Evolutionary conservation across 495 filamentous ascomycete genomes (phyloP), one percentile per base, ranked within the genome.

Genomic region (Daldinia grandis): DNA sequence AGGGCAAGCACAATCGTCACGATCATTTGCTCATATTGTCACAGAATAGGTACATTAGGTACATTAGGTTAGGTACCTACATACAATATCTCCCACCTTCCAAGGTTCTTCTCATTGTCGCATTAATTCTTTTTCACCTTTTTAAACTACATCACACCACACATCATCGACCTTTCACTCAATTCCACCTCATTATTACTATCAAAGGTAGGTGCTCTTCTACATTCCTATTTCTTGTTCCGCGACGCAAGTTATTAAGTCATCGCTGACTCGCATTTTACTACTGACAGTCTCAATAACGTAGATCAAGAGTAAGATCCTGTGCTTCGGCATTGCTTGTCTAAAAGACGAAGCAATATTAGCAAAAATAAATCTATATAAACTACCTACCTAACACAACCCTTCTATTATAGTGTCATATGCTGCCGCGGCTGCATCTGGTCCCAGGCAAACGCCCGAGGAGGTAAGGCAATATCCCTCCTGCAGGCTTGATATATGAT

Each of bases 391-490:
- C n/a, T 56, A 53, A 53, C 49, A 15, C 12, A 10, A 57, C n/a
- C 40, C 40, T 66, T 28, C 42, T 30, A n/a, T 44, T 67, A 51
- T 33, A 81, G 92, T 93, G 90, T 93, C 91, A 57, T 95, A 94
- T 83, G 91, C 92, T 74, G 86, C 90, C 66, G 85, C 87, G 70
- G 91, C 90, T 59, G 87, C 90, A 40, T 90, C 87, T 70, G 92
- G 92, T 40, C 89, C 91, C 25, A 89, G 88, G 79, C 90, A 92
- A 78, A 81, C 87, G 47, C 85, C 89, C n/a, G 83, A 90, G 78
- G 90, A 92, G 77, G 90, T 92, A 82, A 76, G 85, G 0, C 14
- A 37, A 9, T 24, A 31, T 19, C 35, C 17, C 31, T 49, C 27
- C n/a, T 9, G 42, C 25, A 28, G 24, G 27, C n/a, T 14, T 19